phyloP scores from a whole-genome alignment of 2,329 filamentous ascomycete species.

The Ophiostoma ulmi region DNA sequence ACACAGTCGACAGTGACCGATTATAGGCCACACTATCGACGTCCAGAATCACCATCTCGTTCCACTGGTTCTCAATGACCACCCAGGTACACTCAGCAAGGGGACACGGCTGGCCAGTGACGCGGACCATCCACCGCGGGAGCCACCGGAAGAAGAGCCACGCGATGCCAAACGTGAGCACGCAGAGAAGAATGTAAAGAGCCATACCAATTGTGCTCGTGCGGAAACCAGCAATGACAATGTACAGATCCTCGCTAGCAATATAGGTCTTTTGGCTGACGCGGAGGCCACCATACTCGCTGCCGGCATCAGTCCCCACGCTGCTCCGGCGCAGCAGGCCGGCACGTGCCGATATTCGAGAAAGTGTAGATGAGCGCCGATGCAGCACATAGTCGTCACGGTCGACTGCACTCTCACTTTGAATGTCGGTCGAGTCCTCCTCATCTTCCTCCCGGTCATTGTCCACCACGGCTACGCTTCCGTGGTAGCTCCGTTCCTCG shows the following conservation, averaged over 20 bases:
- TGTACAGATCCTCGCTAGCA: conserved; percentile 85
- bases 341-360: conserved; percentile 51
- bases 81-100: conserved; percentile 81
- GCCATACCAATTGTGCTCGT: conserved; percentile 67
- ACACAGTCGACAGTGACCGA: conserved; percentile 56
- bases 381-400: conserved; percentile 48
- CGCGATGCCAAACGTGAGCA: conserved; percentile 67
- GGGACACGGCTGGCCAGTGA: conserved; percentile 65
- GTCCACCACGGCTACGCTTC: conserved; percentile 2
- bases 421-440: conserved; percentile 31
- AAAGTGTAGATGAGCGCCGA: conserved; percentile 59
- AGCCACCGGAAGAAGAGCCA: conserved; percentile 88
- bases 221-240: conserved; percentile 85
- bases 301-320: conserved; percentile 57
- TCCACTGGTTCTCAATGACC: conserved; percentile 95
- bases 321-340: conserved; percentile 69
- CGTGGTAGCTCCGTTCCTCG: conserved; percentile 33
- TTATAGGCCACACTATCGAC: conserved; percentile 54
- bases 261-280: conserved; percentile 90
- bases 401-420: conserved; percentile 32
- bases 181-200: conserved; percentile 65
- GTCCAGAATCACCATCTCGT: conserved; percentile 74
- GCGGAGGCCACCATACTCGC: conserved; percentile 57
- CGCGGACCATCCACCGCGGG: conserved; percentile 73
- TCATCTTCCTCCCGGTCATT: conserved; percentile 26